phyloP scores from a whole-genome alignment of 179 eudicot species.

The Silene vulgaris region DNA sequence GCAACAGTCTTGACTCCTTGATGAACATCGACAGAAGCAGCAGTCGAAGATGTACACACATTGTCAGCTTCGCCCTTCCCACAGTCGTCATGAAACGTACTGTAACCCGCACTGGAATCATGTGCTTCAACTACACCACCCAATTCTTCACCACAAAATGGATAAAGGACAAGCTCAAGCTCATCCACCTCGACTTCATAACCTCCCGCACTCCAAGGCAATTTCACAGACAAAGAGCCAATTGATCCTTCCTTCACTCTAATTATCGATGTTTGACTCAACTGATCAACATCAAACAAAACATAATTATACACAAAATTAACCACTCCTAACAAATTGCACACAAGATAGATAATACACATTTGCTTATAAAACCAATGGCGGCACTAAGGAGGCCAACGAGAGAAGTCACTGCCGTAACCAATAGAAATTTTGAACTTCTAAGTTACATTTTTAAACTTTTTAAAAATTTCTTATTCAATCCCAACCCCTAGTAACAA shows the following conservation, averaged over 20 bases:
- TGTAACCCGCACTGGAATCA: conserved; percentile 25
- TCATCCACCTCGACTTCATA: conserved; percentile 75
- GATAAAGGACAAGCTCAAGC: conserved; percentile 70
- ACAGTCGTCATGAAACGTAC: conserved; percentile 21
- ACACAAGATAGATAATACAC: no score
- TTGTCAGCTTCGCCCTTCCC: conserved; percentile 34
- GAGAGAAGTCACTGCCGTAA: not conserved
- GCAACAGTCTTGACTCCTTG: conserved; percentile 96
- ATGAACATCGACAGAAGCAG: conserved; percentile 51
- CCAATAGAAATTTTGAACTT: not conserved
- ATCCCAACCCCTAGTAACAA: not conserved
- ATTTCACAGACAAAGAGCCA: conserved; percentile 53
- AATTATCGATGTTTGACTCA: conserved; percentile 42
- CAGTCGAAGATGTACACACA: conserved; percentile 20
- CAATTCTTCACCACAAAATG: conserved; percentile 10
- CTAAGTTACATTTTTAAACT: not conserved
- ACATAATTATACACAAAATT: not conserved
- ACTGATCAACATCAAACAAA: conserved; percentile 32
- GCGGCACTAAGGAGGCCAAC: not conserved
- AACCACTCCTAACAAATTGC: not conserved
- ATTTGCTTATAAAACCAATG: no score
- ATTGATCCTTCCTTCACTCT: conserved; percentile 80
- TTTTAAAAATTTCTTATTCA: not conserved
- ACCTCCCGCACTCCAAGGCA: conserved; percentile 81
- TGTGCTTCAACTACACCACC: conserved; percentile 28